These are phyloP conservation scores for Phytophthora capsici DNA, from an alignment of 352 stramenopile species.

Conservation along the genomic window DNA sequence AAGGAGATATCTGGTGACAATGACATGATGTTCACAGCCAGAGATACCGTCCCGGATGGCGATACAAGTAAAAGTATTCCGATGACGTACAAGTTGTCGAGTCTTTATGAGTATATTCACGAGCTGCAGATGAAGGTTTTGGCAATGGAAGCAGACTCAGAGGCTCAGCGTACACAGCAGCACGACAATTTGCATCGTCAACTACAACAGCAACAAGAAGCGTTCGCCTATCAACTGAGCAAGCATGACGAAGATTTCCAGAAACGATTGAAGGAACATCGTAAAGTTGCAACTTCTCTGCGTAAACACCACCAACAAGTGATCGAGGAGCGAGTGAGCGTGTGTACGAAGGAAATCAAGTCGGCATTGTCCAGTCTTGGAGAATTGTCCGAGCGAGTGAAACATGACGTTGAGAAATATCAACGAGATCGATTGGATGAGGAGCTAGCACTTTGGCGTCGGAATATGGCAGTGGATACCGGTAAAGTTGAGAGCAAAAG, in stretches of 20 bases:
- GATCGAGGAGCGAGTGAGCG: constrained; percentile 17
- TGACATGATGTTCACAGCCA: constrained; percentile 13
- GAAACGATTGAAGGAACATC: constrained; percentile 13
- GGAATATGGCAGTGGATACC: background rate
- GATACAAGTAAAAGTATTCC: constrained; percentile 1
- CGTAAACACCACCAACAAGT: constrained; percentile 15
- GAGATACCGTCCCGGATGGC: background rate
- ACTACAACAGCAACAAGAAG: constrained; percentile 21
- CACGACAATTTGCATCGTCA: constrained; percentile 14
- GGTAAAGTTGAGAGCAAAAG: background rate
- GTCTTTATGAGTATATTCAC: constrained; percentile 25
- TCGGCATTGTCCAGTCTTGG: constrained; percentile 10
- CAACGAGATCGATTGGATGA: constrained; percentile 22
- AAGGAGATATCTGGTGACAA: constrained; percentile 19
- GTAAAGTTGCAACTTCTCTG: background rate
- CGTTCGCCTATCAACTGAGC: constrained; percentile 14
- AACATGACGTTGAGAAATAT: constrained; percentile 23
- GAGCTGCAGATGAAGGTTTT: constrained; percentile 21
- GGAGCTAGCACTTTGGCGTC: constrained; percentile 13
- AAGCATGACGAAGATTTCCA: constrained; percentile 21
- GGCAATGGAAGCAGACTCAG: constrained; percentile 12
- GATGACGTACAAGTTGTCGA: constrained; percentile 9
- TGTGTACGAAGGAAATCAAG: constrained; percentile 18
- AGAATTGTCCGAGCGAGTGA: constrained; percentile 23
- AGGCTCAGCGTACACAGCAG: constrained; percentile 8